Percentiles rank a stretch among this genome's conserved stretches.
Conservation (phyloP, 164 flowering plant species). For the Liriodendron chinense region DNA sequence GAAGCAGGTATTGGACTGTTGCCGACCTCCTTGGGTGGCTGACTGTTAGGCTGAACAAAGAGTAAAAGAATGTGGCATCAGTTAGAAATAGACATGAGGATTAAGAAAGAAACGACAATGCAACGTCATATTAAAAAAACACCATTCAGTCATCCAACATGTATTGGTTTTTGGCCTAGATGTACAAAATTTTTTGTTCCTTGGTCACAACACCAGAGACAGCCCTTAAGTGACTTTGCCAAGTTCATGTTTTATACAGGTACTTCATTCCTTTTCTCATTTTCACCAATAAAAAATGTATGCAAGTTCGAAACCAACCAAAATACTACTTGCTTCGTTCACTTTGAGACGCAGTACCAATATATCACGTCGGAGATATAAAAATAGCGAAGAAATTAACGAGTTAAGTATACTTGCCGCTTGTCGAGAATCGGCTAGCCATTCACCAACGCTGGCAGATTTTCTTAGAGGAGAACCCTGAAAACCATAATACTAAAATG, state of each 20-base stretch:
- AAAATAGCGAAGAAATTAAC: conserved; percentile 1
- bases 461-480: conserved; percentile 89
- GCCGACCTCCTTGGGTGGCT: conserved; percentile 46
- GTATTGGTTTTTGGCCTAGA: no score
- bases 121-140: no score
- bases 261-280: background rate
- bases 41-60: conserved; percentile 44
- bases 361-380: background rate
- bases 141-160: no score
- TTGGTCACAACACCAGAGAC: background rate
- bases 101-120: no score
- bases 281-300: background rate
- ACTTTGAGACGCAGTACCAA: background rate
- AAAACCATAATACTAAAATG: conserved; percentile 17
- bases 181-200: no score
- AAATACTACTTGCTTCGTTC: background rate
- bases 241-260: no score
- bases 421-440: conserved; percentile 70
- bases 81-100: background rate
- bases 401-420: conserved; percentile 41
- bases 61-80: background rate
- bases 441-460: conserved; percentile 97
- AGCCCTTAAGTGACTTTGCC: background rate
- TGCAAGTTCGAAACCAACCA: background rate
- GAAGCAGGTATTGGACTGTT: conserved; percentile 45